A percentile compares a stretch with the other conserved stretches of the same genome.
phyloP scores from a whole-genome alignment of 2,329 filamentous ascomycete genomes.

The Simplicillium sp. region DNA sequence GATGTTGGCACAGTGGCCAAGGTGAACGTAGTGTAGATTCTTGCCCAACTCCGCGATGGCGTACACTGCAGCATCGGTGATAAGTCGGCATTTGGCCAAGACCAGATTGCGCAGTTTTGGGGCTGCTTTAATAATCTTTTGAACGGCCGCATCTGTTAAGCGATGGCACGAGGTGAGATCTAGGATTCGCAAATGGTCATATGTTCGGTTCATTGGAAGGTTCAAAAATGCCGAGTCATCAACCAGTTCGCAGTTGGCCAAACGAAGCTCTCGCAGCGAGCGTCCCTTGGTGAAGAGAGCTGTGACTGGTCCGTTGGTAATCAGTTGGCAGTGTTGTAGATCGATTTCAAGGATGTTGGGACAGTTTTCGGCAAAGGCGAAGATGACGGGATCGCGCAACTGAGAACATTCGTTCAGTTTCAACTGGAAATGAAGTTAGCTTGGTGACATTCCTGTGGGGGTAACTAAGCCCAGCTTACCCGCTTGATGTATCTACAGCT shows the following conservation, averaged over 20 bases:
- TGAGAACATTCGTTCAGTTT: conserved; percentile 93
- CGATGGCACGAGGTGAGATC: conserved; percentile 84
- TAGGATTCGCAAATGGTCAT: conserved; percentile 84
- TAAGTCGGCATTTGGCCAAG: conserved; percentile 84
- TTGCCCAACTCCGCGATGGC: conserved; percentile 86
- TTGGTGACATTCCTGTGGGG: neutral
- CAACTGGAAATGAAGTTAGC: conserved; percentile 44
- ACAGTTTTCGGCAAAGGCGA: conserved; percentile 80
- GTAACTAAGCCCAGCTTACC: conserved; percentile 37
- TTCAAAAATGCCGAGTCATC: conserved; percentile 82
- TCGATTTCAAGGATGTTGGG: conserved; percentile 95
- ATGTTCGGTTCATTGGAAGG: conserved; percentile 58
- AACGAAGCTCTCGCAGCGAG: conserved; percentile 79
- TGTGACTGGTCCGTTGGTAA: conserved; percentile 78
- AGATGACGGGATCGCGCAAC: conserved; percentile 70
- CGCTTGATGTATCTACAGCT: conserved; percentile 81
- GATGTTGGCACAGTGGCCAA: conserved; percentile 87
- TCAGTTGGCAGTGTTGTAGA: conserved; percentile 71
- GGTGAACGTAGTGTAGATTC: conserved; percentile 92
- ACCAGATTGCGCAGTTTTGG: conserved; percentile 88
- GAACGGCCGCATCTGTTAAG: conserved; percentile 77
- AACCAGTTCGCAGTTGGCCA: conserved; percentile 77
- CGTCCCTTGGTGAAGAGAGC: conserved; percentile 68
- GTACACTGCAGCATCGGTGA: conserved; percentile 81
- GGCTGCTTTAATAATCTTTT: conserved; percentile 77